Base-by-base conservation (phyloP, 2,329 filamentous ascomycete species). In the Pseudocercospora crystallina region DNA sequence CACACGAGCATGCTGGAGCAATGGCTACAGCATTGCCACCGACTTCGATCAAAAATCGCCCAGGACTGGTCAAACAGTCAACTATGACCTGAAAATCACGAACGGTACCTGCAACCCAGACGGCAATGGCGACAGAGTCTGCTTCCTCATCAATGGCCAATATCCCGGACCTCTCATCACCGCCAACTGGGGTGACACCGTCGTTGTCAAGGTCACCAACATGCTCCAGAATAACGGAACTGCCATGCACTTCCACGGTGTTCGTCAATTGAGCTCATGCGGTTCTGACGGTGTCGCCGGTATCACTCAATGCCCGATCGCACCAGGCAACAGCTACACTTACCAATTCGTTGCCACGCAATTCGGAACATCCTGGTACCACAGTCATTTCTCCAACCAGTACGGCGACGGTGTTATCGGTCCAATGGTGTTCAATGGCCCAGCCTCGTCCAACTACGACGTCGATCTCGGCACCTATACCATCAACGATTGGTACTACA, bases 141-240 rank as follows among this genome's bases (percentile, higher is more conserved):
- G 63, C 41, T 49, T 74, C 49, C 73, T 87, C 29, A 73, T 87
- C 63, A 86, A 87, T 64, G 80, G 80, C 7, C 76, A 81, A 37
- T 85, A 80, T 52, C 86, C 86, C 0, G 86, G 84, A 0, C 86
- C 86, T 12, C 69, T 72, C 40, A 70, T 76, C 43, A 69, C 65
- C 11, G 73, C 71, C 8, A 65, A 68, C 41, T 70, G 71, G 71
- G 71, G 71, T 29, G 71, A 74, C 56, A 62, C 60, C 2, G 31
- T 51, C 20, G 17, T 26, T 3, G 57, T 73, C 43, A 49, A 61
- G 5, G 75, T 85, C 8, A 77, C 69, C 29, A 85, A 83, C 62
- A 59, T 70, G 37, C 43, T 74, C 66, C 67, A 67, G 5, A 63
- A 72, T 51, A 84, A 85, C 55, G 80, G 81, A 29, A 84, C 80